phyloP scores from a whole-genome alignment of 2,329 filamentous ascomycete genomes.

The Colletotrichum sp. region DNA sequence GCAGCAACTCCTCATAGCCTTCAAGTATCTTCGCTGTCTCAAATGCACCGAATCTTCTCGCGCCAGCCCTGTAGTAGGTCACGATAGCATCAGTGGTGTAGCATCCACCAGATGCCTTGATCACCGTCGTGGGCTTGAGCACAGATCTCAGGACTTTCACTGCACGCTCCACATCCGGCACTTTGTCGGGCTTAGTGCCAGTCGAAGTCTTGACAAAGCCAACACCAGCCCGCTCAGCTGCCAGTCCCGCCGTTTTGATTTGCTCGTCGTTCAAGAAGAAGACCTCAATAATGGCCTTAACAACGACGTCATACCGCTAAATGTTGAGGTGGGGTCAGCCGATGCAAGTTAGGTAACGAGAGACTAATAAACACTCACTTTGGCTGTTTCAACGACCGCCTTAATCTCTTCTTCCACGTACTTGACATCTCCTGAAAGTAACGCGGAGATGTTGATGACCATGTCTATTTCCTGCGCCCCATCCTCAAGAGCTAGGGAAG shows the following conservation, averaged over 20 bases:
- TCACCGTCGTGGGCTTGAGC: background rate
- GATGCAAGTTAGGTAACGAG: background rate
- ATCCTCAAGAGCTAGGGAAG: constrained; percentile 46
- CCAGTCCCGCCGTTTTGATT: constrained; percentile 57
- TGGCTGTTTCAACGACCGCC: constrained; percentile 53
- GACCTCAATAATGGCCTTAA: constrained; percentile 70
- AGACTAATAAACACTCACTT: constrained; percentile 33
- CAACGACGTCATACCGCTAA: background rate
- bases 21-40: background rate
- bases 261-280: constrained; percentile 57
- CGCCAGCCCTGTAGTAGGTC: background rate
- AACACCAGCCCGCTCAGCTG: constrained; percentile 55
- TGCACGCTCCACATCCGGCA: background rate
- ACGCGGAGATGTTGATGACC: constrained; percentile 67
- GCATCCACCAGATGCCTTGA: background rate
- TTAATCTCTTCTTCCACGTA: constrained; percentile 60
- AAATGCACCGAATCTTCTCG: background rate
- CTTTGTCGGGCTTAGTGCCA: constrained; percentile 32
- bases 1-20: background rate
- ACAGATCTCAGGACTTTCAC: background rate
- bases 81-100: background rate
- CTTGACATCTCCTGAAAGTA: constrained; percentile 60
- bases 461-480: constrained; percentile 64
- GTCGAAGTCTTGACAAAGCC: constrained; percentile 67
- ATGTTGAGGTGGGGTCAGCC: background rate